Evolutionary conservation across 495 filamentous ascomycete species (phyloP).

Genomic region (Aspergillus olivimuriae): DNA sequence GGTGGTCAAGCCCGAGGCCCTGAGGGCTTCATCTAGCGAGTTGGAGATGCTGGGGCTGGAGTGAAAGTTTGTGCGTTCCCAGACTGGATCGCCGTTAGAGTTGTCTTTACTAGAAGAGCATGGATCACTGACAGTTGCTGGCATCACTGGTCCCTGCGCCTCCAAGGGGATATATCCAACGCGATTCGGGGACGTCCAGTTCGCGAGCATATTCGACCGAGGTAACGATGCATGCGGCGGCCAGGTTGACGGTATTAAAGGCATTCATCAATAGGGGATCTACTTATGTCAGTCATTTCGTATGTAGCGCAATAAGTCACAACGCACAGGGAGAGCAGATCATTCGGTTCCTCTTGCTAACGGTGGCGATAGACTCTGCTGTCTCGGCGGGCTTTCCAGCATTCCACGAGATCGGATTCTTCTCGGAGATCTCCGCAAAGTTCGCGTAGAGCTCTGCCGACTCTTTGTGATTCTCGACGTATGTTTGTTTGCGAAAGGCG

Average conservation of each 20-base stretch:
- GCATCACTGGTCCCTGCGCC: slow-evolving; percentile 47
- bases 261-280: slow-evolving; percentile 57
- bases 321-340: slow-evolving; percentile 43
- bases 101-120: not conserved
- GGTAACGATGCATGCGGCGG: slow-evolving; percentile 46
- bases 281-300: slow-evolving; percentile 11
- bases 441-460: slow-evolving; percentile 42
- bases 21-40: slow-evolving; percentile 41
- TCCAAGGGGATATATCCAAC: slow-evolving; percentile 52
- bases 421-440: slow-evolving; percentile 41
- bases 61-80: slow-evolving; percentile 47
- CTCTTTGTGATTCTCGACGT: slow-evolving; percentile 42
- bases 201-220: slow-evolving; percentile 39
- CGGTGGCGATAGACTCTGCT: slow-evolving; percentile 32
- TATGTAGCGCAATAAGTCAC: not conserved
- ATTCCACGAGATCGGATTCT: slow-evolving; percentile 41
- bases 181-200: slow-evolving; percentile 40
- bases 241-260: slow-evolving; percentile 53
- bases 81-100: slow-evolving; percentile 30
- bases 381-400: slow-evolving; percentile 32
- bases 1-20: slow-evolving; percentile 24
- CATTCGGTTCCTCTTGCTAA: slow-evolving; percentile 46
- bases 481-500: slow-evolving; percentile 40
- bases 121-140: slow-evolving; percentile 31
- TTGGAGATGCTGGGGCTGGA: slow-evolving; percentile 43